Percentiles rank a stretch among this genome's conserved stretches.
Conservation (phyloP, 306 rosid species). For the Mucuna pruriens region DNA sequence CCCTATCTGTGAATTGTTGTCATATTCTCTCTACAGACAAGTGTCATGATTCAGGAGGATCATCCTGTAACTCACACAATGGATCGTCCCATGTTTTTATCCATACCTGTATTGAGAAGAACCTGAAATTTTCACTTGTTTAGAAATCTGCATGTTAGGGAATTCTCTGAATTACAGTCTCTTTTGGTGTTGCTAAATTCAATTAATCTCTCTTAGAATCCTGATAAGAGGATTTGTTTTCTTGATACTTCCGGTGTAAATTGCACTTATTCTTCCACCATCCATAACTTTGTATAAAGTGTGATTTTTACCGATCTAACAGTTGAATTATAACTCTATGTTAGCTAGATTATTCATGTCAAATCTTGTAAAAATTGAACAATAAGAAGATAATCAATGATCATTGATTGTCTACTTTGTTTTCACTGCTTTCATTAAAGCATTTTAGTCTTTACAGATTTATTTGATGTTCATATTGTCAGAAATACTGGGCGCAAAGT, state of each 20-base stretch:
- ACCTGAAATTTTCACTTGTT: background rate
- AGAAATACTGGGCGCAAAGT: constrained; percentile 97
- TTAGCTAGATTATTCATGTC: background rate
- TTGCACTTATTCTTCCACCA: background rate
- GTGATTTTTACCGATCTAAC: background rate
- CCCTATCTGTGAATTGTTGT: background rate
- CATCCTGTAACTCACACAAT: background rate
- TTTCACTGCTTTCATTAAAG: constrained; percentile 26
- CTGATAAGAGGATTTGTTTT: background rate
- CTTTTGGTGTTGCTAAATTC: background rate
- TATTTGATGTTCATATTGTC: constrained; percentile 43
- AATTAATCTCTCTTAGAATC: background rate
- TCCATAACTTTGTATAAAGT: background rate
- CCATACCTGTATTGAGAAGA: background rate
- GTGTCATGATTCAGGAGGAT: background rate
- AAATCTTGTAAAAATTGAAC: background rate
- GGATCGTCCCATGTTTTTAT: background rate
- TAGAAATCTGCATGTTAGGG: background rate
- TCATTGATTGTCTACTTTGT: background rate
- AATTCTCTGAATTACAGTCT: background rate
- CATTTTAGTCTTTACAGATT: constrained; percentile 38
- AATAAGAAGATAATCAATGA: background rate
- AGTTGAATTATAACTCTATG: background rate
- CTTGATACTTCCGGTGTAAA: background rate
- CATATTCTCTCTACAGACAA: background rate